phyloP scores from a whole-genome alignment of 768 basidiomycete species.

The Trametopsis cervina region DNA sequence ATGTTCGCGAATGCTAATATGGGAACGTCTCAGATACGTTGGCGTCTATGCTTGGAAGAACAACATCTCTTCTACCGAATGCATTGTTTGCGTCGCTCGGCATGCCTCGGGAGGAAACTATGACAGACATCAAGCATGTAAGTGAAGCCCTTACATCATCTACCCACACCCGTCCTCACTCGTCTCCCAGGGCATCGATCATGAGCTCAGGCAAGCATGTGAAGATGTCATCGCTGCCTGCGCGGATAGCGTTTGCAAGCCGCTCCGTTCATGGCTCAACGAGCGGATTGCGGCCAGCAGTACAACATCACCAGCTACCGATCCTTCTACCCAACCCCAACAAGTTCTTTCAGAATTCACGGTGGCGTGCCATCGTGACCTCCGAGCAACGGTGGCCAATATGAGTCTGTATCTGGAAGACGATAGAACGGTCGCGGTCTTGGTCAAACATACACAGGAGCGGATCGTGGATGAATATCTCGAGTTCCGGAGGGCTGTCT shows the following conservation, averaged over 20 bases:
- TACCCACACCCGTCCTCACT: background rate
- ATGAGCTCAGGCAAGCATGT: constrained; percentile 77
- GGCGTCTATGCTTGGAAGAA: constrained; percentile 52
- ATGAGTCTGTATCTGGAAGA: constrained; percentile 79
- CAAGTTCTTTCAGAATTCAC: constrained; percentile 45
- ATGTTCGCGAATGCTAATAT: background rate
- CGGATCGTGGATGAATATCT: constrained; percentile 70
- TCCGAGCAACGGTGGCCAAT: constrained; percentile 47
- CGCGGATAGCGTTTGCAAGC: constrained; percentile 46
- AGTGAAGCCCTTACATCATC: constrained; percentile 17
- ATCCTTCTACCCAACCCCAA: constrained; percentile 23
- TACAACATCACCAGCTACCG: background rate
- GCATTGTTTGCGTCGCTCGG: constrained; percentile 66
- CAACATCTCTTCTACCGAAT: constrained; percentile 53
- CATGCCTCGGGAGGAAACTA: constrained; percentile 55
- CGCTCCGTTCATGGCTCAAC: constrained; percentile 54
- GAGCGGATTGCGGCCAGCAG: constrained; percentile 32
- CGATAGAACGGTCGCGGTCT: constrained; percentile 66
- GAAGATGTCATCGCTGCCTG: constrained; percentile 73
- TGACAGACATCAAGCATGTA: constrained; percentile 70
- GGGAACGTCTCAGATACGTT: constrained; percentile 37
- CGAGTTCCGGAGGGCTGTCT: constrained; percentile 42
- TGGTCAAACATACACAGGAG: constrained; percentile 72
- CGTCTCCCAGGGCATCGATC: constrained; percentile 67
- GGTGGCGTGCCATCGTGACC: constrained; percentile 39